These are phyloP conservation scores for Ophiostoma perfectum DNA, from an alignment of 2,329 filamentous ascomycete species.

Conservation along the genomic window DNA sequence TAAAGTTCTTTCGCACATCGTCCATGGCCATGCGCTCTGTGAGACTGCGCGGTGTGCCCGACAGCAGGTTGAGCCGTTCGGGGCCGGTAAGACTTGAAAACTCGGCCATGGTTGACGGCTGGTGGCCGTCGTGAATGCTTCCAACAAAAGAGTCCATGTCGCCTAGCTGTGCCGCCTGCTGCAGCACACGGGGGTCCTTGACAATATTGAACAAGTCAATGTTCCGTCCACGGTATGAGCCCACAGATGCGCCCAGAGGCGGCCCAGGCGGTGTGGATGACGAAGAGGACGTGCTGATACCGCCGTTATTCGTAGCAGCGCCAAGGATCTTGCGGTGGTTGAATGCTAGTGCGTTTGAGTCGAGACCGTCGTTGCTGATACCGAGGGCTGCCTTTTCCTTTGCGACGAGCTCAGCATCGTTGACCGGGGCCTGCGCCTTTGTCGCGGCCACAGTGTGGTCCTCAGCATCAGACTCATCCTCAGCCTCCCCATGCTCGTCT, in stretches of 20 bases:
- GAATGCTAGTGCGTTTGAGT: slow-evolving; percentile 12
- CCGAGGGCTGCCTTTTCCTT: slow-evolving; percentile 17
- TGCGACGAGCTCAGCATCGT: slow-evolving; percentile 1
- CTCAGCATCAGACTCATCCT: slow-evolving; percentile 1
- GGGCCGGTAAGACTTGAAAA: slow-evolving; percentile 25
- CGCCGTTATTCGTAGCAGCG: neutral
- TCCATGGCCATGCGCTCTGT: slow-evolving; percentile 33
- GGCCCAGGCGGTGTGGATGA: slow-evolving; percentile 21
- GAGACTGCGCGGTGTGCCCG: slow-evolving; percentile 32
- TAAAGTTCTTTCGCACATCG: slow-evolving; percentile 21
- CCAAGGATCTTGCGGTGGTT: slow-evolving; percentile 14
- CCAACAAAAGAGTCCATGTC: slow-evolving; percentile 39
- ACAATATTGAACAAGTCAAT: slow-evolving; percentile 37
- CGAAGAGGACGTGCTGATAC: neutral
- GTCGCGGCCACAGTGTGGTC: neutral
- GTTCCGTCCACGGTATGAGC: slow-evolving; percentile 39
- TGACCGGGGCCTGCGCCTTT: slow-evolving; percentile 24
- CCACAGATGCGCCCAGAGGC: slow-evolving; percentile 31
- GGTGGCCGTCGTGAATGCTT: slow-evolving; percentile 33
- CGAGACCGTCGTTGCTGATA: slow-evolving; percentile 17
- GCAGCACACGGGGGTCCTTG: slow-evolving; percentile 36
- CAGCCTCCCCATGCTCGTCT: neutral
- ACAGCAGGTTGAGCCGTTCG: slow-evolving; percentile 17
- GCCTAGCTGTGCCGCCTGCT: slow-evolving; percentile 37
- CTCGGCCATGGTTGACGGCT: slow-evolving; percentile 29